These are phyloP conservation scores for Ogataea minuta DNA, from an alignment of 805 yeast genomes.

Conservation along the genomic window DNA sequence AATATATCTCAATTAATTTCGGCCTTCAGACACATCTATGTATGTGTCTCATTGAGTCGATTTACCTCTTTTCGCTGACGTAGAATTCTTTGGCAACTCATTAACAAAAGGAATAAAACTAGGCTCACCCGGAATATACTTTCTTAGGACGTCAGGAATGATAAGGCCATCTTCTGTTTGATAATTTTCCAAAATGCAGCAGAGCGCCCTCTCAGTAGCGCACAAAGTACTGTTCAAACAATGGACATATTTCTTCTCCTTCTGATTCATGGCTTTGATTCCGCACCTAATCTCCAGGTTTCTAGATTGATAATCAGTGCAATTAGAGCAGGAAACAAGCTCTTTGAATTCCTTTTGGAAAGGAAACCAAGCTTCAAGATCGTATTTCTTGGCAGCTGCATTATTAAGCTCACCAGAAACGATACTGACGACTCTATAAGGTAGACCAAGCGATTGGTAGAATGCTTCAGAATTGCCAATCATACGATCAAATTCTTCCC, in stretches of 20 bases:
- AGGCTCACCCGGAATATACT: constrained; percentile 97
- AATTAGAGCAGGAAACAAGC: constrained; percentile 96
- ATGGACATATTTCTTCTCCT: constrained; percentile 96
- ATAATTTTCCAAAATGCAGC: constrained; percentile 96
- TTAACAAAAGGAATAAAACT: constrained; percentile 88
- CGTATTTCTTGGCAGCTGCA: constrained; percentile 98
- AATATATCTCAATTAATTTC: too few relatives aligned
- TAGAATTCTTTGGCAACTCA: constrained; percentile 92
- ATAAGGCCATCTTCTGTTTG: constrained; percentile 95
- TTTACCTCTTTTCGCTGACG: constrained; percentile 62
- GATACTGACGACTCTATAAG: constrained; percentile 96
- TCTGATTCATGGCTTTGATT: constrained; percentile 90
- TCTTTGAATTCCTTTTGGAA: constrained; percentile 98
- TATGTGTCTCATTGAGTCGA: neutral
- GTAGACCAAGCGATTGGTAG: constrained; percentile 86
- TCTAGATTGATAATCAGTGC: constrained; percentile 99
- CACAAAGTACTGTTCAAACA: constrained; percentile 96
- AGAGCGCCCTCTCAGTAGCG: constrained; percentile 97
- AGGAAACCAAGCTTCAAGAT: constrained; percentile 99
- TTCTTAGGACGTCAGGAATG: constrained; percentile 93
- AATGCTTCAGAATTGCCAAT: constrained; percentile 87
- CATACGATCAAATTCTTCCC: constrained; percentile 97
- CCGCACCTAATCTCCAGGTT: constrained; percentile 99
- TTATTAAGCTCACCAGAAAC: constrained; percentile 98
- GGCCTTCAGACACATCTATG: too few relatives aligned